Conservation (phyloP, 225 moss, liverwort and hornwort species). For the Takakia lepidozioides region DNA sequence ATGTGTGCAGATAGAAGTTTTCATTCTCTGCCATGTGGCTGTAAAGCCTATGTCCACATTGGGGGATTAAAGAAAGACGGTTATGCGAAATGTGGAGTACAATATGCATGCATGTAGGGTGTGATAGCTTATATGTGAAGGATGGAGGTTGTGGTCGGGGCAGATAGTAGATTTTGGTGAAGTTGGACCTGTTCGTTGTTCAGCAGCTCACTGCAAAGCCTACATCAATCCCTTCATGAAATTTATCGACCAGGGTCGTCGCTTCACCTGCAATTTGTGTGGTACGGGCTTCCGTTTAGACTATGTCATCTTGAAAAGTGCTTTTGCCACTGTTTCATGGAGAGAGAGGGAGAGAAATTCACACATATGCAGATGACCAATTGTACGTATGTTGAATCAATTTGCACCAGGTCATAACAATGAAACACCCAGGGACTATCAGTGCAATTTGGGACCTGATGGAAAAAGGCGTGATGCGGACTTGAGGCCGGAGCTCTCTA, state of each 20-base stretch:
- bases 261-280: constrained; percentile 87
- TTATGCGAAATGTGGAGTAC: no score
- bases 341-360: no score
- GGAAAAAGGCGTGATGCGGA: constrained; percentile 95
- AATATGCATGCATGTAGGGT: not conserved
- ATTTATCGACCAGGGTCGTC: constrained; percentile 86
- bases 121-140: no score
- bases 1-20: no score
- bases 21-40: no score
- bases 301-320: no score
- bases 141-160: no score
- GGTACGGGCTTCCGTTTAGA: constrained; percentile 59
- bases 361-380: no score
- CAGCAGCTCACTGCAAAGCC: constrained; percentile 77
- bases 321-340: no score
- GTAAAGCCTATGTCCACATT: no score
- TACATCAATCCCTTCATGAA: constrained; percentile 97
- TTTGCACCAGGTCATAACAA: constrained; percentile 79
- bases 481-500: constrained; percentile 80
- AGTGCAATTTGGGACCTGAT: constrained; percentile 97
- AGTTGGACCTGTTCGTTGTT: constrained; percentile 93
- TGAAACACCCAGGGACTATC: constrained; percentile 93
- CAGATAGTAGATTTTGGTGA: constrained; percentile 99
- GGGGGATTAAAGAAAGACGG: no score
- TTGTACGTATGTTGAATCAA: no score